Conservation (phyloP, 345 rosid species). For the Passiflora organensis region DNA sequence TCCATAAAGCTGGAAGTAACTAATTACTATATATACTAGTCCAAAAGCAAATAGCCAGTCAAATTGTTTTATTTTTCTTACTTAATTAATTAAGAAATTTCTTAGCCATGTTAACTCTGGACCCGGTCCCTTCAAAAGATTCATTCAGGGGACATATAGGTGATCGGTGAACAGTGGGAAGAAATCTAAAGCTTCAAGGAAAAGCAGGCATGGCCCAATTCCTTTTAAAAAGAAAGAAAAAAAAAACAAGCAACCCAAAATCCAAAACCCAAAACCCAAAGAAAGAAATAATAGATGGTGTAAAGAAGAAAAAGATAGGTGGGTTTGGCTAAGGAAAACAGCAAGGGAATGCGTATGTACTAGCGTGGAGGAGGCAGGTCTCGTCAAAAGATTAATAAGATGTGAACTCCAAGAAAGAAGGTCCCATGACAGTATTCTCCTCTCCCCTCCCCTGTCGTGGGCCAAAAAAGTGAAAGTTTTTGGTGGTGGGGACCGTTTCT, state of each 20-base stretch:
- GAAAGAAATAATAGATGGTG: not conserved
- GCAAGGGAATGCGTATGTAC: conserved; percentile 12
- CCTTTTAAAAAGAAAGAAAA: not conserved
- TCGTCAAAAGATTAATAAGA: conserved; percentile 50
- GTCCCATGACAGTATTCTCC: conserved; percentile 28
- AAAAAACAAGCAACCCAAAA: no score
- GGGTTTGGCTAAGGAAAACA: conserved; percentile 6
- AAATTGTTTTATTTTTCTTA: no score
- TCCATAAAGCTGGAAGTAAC: no score
- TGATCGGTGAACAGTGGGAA: no score
- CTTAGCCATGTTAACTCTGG: no score
- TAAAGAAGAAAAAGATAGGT: not conserved
- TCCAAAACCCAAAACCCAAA: conserved; percentile 7
- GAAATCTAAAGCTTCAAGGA: no score
- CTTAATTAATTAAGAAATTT: no score
- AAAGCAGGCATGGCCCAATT: not conserved
- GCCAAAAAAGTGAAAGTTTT: conserved; percentile 12
- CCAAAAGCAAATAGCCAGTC: no score
- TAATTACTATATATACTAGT: no score
- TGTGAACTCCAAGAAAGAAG: conserved; percentile 62
- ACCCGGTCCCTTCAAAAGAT: no score
- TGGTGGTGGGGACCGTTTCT: conserved; percentile 9
- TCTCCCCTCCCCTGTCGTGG: conserved; percentile 1
- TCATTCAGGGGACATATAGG: no score
- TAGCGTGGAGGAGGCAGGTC: conserved; percentile 50